Percentiles rank a stretch among this genome's conserved stretches.
Conservation (phyloP, 305 asterid species). For the Solanum hybrid region DNA sequence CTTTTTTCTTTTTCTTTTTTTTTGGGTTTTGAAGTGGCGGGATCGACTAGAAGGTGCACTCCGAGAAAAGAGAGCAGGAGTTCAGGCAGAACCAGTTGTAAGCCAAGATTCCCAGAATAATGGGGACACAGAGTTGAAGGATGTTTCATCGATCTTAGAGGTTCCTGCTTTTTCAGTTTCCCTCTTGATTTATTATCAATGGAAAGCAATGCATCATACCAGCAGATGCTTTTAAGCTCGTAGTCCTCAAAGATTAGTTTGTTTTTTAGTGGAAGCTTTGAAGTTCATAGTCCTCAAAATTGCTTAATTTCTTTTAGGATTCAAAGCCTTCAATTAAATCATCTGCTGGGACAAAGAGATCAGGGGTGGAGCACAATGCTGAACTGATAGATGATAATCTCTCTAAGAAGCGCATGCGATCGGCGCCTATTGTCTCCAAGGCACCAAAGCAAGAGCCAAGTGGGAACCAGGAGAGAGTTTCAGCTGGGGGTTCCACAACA, state of each 20-base stretch:
- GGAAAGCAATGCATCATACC: background rate
- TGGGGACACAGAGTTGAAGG: conserved; percentile 34
- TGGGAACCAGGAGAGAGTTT: conserved; percentile 27
- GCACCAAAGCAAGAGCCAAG: conserved; percentile 36
- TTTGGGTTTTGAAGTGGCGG: conserved; percentile 55
- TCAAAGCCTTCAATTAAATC: conserved; percentile 37
- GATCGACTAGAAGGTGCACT: conserved; percentile 71
- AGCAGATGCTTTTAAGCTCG: background rate
- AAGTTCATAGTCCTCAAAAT: background rate
- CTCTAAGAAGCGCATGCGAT: conserved; percentile 63
- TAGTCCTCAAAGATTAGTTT: background rate
- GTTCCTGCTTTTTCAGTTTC: conserved; percentile 22
- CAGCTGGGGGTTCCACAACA: conserved; percentile 36
- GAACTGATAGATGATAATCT: conserved; percentile 43
- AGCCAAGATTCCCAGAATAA: conserved; percentile 25
- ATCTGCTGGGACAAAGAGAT: conserved; percentile 56
- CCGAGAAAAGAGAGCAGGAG: conserved; percentile 50
- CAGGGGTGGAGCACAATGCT: conserved; percentile 31
- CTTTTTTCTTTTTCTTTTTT: background rate
- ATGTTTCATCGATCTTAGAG: conserved; percentile 36
- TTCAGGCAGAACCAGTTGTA: conserved; percentile 29
- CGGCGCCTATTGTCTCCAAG: conserved; percentile 37
- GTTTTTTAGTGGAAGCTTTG: background rate
- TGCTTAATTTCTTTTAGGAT: conserved; percentile 43
- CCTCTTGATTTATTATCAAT: conserved; percentile 3